These are phyloP conservation scores for grape (Vitis vinifera) DNA, from an alignment of 164 flowering plant species.

Conservation along the genomic window ASM3070453v1 NC_081818.1:22509501-22510000, in stretches of 20 bases:
- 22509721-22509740: conserved; percentile 10
- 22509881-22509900: conserved; percentile 41
- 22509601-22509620: neutral
- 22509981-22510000: too few species aligned
- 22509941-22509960: too few species aligned
- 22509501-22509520: neutral
- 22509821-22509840: conserved; percentile 80
- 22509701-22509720: conserved; percentile 10
- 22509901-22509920: conserved; percentile 44
- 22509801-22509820: conserved; percentile 43
- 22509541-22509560: neutral
- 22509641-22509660: neutral
- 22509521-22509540: neutral
- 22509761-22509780: conserved; percentile 69
- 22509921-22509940: too few species aligned
- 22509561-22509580: neutral
- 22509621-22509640: neutral
- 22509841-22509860: conserved; percentile 44
- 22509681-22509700: neutral
- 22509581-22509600: neutral
- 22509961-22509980: too few species aligned
- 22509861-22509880: conserved; percentile 42
- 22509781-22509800: conserved; percentile 59
- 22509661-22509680: neutral
- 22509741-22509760: conserved; percentile 20